phyloP scores from a whole-genome alignment of 2,329 filamentous ascomycete genomes.

The Epichloe hybrida region DNA sequence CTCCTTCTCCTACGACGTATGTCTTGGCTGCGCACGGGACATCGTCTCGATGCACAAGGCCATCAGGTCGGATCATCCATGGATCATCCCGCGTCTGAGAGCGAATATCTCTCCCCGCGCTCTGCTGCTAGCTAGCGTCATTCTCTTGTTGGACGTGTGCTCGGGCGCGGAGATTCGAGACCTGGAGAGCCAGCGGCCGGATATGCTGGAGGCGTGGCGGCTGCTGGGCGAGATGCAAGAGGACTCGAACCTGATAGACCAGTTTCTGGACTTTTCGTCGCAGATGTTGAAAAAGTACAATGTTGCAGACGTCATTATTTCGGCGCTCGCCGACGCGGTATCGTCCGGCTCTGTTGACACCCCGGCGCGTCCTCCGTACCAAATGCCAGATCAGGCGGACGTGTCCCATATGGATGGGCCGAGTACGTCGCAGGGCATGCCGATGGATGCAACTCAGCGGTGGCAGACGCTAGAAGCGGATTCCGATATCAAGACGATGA shows the following conservation, averaged over 20 bases:
- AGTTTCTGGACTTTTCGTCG: constrained; percentile 3
- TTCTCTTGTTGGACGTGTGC: constrained; percentile 4
- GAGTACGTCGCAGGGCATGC: not conserved
- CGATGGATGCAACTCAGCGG: not conserved
- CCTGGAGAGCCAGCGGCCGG: not conserved
- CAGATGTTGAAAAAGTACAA: constrained; percentile 4
- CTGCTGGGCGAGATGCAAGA: constrained; percentile 1
- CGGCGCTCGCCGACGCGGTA: not conserved
- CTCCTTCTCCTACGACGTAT: not conserved
- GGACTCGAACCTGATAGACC: constrained; percentile 2
- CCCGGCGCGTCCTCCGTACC: too few species aligned
- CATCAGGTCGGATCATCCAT: not conserved
- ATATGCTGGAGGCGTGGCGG: constrained; percentile 2
- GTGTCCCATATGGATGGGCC: too few species aligned
- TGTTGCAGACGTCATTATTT: not conserved
- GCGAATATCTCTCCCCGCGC: not conserved
- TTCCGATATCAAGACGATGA: constrained; percentile 4
- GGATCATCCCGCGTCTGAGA: constrained; percentile 1
- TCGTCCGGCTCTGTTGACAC: not conserved
- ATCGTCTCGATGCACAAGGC: constrained; percentile 2
- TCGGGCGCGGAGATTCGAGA: not conserved
- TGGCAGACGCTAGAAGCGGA: constrained; percentile 4
- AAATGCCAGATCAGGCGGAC: too few species aligned
- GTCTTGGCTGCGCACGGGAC: constrained; percentile 1
- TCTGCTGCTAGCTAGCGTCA: constrained; percentile 1